These are phyloP conservation scores for Hypoxylon sp. DNA, from an alignment of 2,329 filamentous ascomycete species.

Conservation along the genomic window DNA sequence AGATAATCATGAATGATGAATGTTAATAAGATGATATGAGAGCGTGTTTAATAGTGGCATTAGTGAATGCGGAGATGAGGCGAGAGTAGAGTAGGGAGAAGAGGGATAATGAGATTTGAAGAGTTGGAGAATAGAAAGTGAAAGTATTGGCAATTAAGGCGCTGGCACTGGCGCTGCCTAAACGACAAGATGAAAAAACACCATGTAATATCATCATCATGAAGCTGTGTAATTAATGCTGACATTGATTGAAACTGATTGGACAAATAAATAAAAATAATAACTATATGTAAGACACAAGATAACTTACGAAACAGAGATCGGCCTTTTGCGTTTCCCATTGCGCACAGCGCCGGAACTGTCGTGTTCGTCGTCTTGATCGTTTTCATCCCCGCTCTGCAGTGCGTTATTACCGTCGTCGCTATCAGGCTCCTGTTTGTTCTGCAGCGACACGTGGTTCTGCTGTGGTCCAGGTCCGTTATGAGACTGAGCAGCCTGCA, in stretches of 20 bases:
- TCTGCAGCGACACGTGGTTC: slow-evolving; percentile 49
- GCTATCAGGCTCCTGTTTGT: slow-evolving; percentile 60
- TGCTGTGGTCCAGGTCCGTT: slow-evolving; percentile 43
- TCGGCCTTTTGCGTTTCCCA: slow-evolving; percentile 72
- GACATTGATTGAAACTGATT: background rate
- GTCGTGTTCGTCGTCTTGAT: slow-evolving; percentile 58
- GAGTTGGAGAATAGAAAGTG: slow-evolving; percentile 26
- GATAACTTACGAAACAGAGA: slow-evolving; percentile 73
- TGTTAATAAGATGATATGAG: background rate
- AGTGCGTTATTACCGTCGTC: slow-evolving; percentile 60
- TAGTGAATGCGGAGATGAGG: slow-evolving; percentile 11
- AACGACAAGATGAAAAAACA: slow-evolving; percentile 4
- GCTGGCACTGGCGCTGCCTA: no score
- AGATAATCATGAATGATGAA: background rate
- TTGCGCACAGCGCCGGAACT: slow-evolving; percentile 58
- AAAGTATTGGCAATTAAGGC: background rate
- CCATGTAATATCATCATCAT: slow-evolving; percentile 1
- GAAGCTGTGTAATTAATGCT: background rate
- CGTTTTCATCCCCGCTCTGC: slow-evolving; percentile 62
- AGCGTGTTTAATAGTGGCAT: slow-evolving; percentile 1
- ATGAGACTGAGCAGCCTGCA: slow-evolving; percentile 44
- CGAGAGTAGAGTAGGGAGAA: background rate
- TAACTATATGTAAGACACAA: slow-evolving; percentile 32
- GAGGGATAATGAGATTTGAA: slow-evolving; percentile 24
- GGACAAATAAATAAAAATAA: slow-evolving; percentile 9